These are phyloP conservation scores for Pleodorina starrii DNA, from an alignment of 139 green algal species.

Conservation along the genomic window DNA sequence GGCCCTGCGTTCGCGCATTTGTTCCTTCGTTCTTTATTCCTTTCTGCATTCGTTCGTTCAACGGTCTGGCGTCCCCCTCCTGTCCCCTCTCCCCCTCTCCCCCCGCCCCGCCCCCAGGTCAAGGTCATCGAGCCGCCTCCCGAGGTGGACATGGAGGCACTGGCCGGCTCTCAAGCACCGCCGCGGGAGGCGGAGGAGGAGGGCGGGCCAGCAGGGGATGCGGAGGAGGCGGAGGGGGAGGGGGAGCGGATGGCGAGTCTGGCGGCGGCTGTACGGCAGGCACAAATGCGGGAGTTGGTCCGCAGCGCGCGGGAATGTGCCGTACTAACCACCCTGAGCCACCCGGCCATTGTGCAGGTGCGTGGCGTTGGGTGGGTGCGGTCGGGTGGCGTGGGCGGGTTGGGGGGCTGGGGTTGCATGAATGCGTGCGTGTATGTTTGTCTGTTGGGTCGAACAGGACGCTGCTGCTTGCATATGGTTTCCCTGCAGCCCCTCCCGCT, in stretches of 20 bases:
- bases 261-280: constrained; percentile 17
- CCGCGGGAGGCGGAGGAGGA: not conserved
- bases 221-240: not conserved
- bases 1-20: no score
- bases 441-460: no score
- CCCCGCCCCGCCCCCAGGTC: not conserved
- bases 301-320: constrained; percentile 20
- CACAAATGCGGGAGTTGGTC: constrained; percentile 32
- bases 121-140: constrained; percentile 21
- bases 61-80: no score
- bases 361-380: not conserved
- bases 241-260: not conserved
- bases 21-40: no score
- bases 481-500: no score
- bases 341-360: constrained; percentile 29
- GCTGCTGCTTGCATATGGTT: no score
- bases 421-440: no score
- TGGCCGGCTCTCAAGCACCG: not conserved
- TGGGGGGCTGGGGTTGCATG: not conserved
- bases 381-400: not conserved
- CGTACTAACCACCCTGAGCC: constrained; percentile 5
- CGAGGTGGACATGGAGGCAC: not conserved
- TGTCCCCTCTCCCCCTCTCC: no score
- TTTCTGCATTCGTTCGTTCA: no score
- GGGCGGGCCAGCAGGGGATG: not conserved